Evolutionary conservation across 83 land plant genomes (phyloP).

Genomic region (Picea abies): DNA sequence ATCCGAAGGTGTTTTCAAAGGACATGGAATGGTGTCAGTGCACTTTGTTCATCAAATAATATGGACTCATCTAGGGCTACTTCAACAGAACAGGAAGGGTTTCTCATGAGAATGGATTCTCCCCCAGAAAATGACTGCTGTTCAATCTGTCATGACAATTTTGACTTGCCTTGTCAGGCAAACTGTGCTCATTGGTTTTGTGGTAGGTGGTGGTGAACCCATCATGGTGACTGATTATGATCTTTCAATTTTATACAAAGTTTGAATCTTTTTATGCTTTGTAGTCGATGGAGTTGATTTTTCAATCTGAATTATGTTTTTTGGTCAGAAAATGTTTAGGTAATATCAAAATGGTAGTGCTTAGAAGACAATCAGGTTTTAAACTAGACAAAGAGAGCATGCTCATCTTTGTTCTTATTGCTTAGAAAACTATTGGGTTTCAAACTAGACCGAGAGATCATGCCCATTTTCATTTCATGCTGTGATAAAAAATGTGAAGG

Average conservation of each 20-base stretch:
- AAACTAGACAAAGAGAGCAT: too few species aligned
- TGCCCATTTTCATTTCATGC: too few species aligned
- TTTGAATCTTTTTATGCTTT: conserved; percentile 1
- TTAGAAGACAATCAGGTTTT: not conserved
- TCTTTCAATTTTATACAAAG: not conserved
- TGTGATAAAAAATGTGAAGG: too few species aligned
- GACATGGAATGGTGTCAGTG: not conserved
- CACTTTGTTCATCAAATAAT: not conserved
- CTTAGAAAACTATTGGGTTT: not conserved
- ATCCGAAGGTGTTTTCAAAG: not conserved
- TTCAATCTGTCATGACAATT: conserved; percentile 78
- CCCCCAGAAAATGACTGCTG: conserved; percentile 83
- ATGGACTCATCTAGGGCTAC: not conserved
- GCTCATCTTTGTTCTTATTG: too few species aligned
- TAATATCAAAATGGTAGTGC: not conserved
- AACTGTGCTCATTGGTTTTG: conserved; percentile 99
- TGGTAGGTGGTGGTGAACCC: conserved; percentile 38
- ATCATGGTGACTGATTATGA: not conserved
- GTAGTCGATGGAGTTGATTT: too few species aligned
- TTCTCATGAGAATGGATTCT: conserved; percentile 42
- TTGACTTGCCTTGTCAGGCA: conserved; percentile 84
- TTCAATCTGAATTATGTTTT: not conserved
- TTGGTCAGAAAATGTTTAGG: not conserved
- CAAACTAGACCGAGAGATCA: too few species aligned
- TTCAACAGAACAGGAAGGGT: not conserved